A percentile compares a stretch with the other conserved stretches of the same genome.
These are phyloP conservation scores for Boletus reticulatus DNA, from an alignment of 768 basidiomycete genomes.

Conservation along the genomic window DNA sequence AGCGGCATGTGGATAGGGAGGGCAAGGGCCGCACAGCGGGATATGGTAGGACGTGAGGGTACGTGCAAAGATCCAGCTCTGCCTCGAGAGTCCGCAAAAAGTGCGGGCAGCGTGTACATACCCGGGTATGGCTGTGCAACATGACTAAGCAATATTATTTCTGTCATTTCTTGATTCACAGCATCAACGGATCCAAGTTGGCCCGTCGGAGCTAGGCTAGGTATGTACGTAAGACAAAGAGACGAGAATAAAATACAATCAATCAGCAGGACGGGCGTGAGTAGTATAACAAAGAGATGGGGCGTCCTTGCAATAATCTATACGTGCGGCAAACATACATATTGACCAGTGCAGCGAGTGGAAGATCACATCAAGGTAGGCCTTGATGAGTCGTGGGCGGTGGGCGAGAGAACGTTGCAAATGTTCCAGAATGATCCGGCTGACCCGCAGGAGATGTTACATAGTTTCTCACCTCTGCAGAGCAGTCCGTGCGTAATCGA, in stretches of 20 bases:
- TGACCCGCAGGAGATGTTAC: conserved; percentile 36
- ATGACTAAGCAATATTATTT: too few species aligned
- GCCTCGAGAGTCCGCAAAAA: conserved; percentile 8
- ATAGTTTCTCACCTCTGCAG: conserved; percentile 62
- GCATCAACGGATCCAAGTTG: background rate
- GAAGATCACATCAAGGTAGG: conserved; percentile 6
- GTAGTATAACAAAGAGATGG: conserved; percentile 20
- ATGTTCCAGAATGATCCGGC: conserved; percentile 18
- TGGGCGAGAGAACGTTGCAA: conserved; percentile 39
- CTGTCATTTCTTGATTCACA: too few species aligned
- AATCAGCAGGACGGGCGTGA: conserved; percentile 14
- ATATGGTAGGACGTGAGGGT: conserved; percentile 7
- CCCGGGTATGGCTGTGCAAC: conserved; percentile 18
- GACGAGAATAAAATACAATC: conserved; percentile 19
- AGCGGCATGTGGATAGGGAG: conserved; percentile 24
- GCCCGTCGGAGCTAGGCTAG: background rate
- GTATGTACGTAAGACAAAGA: conserved; percentile 16
- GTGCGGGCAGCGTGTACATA: conserved; percentile 4
- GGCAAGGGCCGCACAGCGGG: conserved; percentile 33
- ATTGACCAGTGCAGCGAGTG: background rate
- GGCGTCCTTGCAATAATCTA: conserved; percentile 21
- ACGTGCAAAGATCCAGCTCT: conserved; percentile 31
- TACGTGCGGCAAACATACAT: background rate
- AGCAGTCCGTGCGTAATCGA: conserved; percentile 52
- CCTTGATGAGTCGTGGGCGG: conserved; percentile 23